Evolutionary conservation across 2,329 filamentous ascomycete genomes (phyloP).

Genomic region (Aspergillus bombycis): DNA sequence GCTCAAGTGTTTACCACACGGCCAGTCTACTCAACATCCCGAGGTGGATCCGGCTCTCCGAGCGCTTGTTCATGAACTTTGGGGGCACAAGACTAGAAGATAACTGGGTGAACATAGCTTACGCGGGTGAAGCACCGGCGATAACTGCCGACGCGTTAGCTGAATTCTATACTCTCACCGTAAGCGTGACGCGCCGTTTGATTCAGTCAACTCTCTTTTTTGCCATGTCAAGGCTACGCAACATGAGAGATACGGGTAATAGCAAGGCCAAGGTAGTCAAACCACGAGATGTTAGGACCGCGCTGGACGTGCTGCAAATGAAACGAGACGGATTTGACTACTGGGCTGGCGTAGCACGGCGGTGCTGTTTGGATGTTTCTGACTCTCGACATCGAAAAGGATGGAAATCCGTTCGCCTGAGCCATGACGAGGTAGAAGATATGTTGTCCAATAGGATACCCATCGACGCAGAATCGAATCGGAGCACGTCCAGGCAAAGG

Average conservation of each 20-base stretch:
- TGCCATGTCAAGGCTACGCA: constrained; percentile 68
- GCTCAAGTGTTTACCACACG: constrained; percentile 49
- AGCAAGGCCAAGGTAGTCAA: constrained; percentile 41
- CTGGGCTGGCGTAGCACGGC: constrained; percentile 57
- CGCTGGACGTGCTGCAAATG: constrained; percentile 58
- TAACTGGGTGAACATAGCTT: constrained; percentile 68
- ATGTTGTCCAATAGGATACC: constrained; percentile 31
- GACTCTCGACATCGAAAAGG: constrained; percentile 39
- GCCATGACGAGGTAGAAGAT: constrained; percentile 48
- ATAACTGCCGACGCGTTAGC: constrained; percentile 75
- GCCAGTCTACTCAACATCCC: constrained; percentile 61
- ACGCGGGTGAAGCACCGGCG: constrained; percentile 61
- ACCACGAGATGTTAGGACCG: constrained; percentile 56
- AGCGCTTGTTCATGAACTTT: constrained; percentile 74
- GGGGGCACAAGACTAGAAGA: constrained; percentile 58
- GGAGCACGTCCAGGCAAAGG: constrained; percentile 9
- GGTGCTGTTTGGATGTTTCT: constrained; percentile 57
- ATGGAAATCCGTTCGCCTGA: constrained; percentile 32
- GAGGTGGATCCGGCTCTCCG: constrained; percentile 66
- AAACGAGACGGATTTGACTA: constrained; percentile 49
- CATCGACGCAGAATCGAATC: constrained; percentile 13
- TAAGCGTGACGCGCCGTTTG: constrained; percentile 71
- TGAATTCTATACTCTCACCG: constrained; percentile 70
- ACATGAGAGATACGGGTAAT: constrained; percentile 42
- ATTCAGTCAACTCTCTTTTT: constrained; percentile 71